Evolutionary conservation across 1,284 basidiomycete species (phyloP).

Genomic region (Sparassis latifolia): DNA sequence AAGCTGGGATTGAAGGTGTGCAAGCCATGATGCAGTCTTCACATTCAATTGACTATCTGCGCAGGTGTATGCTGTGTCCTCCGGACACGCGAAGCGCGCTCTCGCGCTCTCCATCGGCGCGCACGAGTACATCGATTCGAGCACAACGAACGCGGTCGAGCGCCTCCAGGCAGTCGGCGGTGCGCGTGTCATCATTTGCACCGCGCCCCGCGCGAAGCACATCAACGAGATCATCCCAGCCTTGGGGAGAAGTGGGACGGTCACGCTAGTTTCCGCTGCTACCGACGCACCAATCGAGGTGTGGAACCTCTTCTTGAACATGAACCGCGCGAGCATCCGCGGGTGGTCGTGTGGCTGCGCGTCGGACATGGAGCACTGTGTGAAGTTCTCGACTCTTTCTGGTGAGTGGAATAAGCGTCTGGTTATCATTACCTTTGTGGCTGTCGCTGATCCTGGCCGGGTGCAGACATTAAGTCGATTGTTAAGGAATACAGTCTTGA

Average conservation of each 20-base stretch:
- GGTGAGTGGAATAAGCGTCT: background rate
- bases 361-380: conserved; percentile 18
- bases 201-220: conserved; percentile 18
- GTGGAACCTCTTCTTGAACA: conserved; percentile 16
- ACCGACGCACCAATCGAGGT: conserved; percentile 15
- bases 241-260: conserved; percentile 19
- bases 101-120: conserved; percentile 24
- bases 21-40: too few relatives aligned
- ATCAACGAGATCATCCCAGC: conserved; percentile 17
- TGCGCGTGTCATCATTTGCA: conserved; percentile 22
- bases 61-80: conserved; percentile 23
- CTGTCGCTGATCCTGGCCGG: background rate
- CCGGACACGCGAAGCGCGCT: conserved; percentile 18
- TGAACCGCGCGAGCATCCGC: conserved; percentile 15
- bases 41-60: background rate
- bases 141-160: conserved; percentile 14
- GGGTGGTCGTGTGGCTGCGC: conserved; percentile 21
- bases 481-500: conserved; percentile 15
- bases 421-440: background rate
- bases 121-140: conserved; percentile 22
- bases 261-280: conserved; percentile 21
- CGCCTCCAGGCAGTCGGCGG: conserved; percentile 22
- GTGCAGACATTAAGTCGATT: conserved; percentile 15
- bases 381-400: conserved; percentile 13
- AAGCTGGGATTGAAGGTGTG: too few relatives aligned